Percentiles rank a stretch among this genome's conserved stretches.
Conservation (phyloP, 768 basidiomycete genomes). For the Mrakia blollopis region DNA sequence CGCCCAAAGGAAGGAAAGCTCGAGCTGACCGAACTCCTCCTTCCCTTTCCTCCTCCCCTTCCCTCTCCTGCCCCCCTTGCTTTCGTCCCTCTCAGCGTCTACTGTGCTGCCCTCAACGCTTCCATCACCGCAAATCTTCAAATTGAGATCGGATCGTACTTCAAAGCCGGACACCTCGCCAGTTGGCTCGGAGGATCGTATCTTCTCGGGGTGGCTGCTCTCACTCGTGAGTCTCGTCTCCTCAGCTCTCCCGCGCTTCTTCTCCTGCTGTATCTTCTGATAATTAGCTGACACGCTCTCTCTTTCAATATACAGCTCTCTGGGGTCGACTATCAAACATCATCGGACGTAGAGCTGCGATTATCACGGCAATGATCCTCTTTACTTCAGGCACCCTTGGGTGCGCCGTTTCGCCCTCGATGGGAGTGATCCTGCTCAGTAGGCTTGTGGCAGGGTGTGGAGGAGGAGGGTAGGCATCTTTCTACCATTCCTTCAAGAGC, state of each 20-base stretch:
- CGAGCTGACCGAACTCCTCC: constrained; percentile 1
- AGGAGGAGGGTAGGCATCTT: constrained; percentile 9
- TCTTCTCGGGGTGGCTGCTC: constrained; percentile 38
- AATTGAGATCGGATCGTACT: constrained; percentile 40
- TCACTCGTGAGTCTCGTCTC: constrained; percentile 32
- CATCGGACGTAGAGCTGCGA: constrained; percentile 23
- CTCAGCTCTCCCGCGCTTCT: too few species aligned
- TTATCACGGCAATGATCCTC: constrained; percentile 3
- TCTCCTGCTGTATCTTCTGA: too few species aligned
- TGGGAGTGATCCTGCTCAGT: constrained; percentile 1
- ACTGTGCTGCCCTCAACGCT: constrained; percentile 37
- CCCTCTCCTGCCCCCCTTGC: background rate
- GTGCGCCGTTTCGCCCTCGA: constrained; percentile 18
- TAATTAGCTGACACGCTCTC: too few species aligned
- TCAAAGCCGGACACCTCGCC: constrained; percentile 36
- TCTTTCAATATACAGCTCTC: constrained; percentile 22
- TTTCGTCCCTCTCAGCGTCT: constrained; percentile 33
- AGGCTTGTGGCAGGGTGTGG: constrained; percentile 23
- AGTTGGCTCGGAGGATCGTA: constrained; percentile 39
- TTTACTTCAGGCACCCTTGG: constrained; percentile 16
- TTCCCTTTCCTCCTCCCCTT: background rate
- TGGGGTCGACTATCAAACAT: constrained; percentile 25
- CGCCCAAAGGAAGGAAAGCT: background rate
- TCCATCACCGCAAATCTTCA: constrained; percentile 40
- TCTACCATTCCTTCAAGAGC: background rate